Evolutionary conservation across 441 rosid species (phyloP), one percentile per base, ranked within the genome.

Genomic region (Jatropha podagrica): DNA sequence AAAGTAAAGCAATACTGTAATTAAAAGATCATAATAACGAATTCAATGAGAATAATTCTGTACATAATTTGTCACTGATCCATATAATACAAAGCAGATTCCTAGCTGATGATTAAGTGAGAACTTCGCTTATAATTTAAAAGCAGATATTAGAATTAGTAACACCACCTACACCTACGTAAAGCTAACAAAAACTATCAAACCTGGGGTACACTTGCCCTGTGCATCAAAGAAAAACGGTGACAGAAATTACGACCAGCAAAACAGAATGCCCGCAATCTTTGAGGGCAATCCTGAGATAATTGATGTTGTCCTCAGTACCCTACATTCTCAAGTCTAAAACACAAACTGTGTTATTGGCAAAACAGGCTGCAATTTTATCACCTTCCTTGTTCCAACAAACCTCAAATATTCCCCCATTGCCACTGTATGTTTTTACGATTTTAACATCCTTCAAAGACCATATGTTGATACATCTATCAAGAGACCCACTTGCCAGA

Each of bases 301-400:
- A 65, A 56, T 32, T 18, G 46, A 15, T 7, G 48, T 8, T 8
- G 0, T 52, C 12, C 40, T 46, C 11, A 71, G 70, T 49, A 68
- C 62, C 87, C 32, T 83, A 96, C 98, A 94, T 90, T 88, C 95
- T 92, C 76, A 94, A 94, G 79, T 96, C 98, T 74, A 96, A 76
- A 76, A 96, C 96, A 71, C 97, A 91, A 0, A 92, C 98, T 0
- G 97, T 86, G 74, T 90, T 90, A 87, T 90, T 89, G 20, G 98
- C 96, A 73, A 87, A 96, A 72, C 98, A 96, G 2, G 96, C 98
- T 38, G 98, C 99, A 46, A 96, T 91, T 84, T 88, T 94, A 85
- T 88, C 92, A 59, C 99, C 98, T 83, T 96, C 98, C 83, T 90
- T 96, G 51, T 91, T 96, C 98, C 99, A 94, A 81, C 98, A 92